Evolutionary conservation across 1,284 basidiomycete genomes (phyloP), one percentile per base, ranked within the genome.

Genomic region (Taiwanofungus camphoratus): DNA sequence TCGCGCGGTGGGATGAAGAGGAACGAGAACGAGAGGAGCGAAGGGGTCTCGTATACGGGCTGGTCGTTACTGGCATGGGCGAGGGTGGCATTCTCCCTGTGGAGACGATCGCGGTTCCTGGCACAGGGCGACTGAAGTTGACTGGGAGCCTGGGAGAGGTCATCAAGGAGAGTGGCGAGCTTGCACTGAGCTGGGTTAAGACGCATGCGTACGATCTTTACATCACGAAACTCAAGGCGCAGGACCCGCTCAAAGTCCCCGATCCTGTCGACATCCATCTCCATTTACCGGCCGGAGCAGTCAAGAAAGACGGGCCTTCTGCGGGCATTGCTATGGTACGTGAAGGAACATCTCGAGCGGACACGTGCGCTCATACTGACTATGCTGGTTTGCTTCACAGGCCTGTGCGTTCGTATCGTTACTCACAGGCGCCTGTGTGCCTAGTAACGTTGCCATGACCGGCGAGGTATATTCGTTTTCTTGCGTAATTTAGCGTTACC

Each of bases 281-380:
- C n/a, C 92, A 95, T 59, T 67, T 94, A 30, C 91, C 91, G 1
- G 76, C 84, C 1, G 91, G 91, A 1, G 86, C 88, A 2, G 85
- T 91, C 60, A 90, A 84, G 70, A 94, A 94, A 67, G 92, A 94
- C 58, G 92, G 92, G 0, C 91, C 91, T 0, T 88, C 84, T 53
- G 91, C 92, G 0, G 92, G 92, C 4, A 76, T 93, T 15, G 89
- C 91, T 2, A 90, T 94, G 82, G 84, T 87, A 45, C 29, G 49
- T 44, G 22, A 22, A 27, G 7, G 13, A 32, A 20, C 18, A 5
- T 8, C 24, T n/a, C 31, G 50, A 21, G 18, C 21, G 21, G 23
- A 13, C 9, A 1, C 26, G 18, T 41, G 22, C 12, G 22, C 13
- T n/a, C 9, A 23, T 3, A 15, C 16, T 16, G 20, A 38, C 16